A percentile compares a stretch with the other conserved stretches of the same genome.
Evolutionary conservation across 306 rosid species (phyloP).

Genomic region (Cucurbita maxima): DNA sequence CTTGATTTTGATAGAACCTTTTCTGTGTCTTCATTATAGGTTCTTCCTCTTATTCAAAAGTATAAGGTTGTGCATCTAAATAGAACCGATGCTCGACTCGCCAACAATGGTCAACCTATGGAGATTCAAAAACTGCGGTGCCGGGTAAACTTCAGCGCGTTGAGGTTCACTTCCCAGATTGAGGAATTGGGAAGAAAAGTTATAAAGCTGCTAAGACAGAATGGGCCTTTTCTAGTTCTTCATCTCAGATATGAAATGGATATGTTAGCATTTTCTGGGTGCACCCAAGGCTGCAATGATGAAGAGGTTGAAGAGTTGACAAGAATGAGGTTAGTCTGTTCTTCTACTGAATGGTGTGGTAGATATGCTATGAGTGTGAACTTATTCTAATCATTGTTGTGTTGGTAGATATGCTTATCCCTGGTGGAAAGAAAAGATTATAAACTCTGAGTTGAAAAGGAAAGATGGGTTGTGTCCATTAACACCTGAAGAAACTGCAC

Average conservation of each 20-base stretch:
- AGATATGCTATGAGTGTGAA: background rate
- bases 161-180: slow-evolving; percentile 87
- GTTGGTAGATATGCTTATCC: slow-evolving; percentile 75
- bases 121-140: slow-evolving; percentile 89
- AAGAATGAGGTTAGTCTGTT: slow-evolving; percentile 66
- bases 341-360: background rate
- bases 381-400: slow-evolving; percentile 11
- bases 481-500: slow-evolving; percentile 97
- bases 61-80: slow-evolving; percentile 87
- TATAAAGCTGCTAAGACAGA: slow-evolving; percentile 54
- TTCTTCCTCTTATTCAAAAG: slow-evolving; percentile 79
- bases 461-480: slow-evolving; percentile 92
- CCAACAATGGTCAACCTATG: slow-evolving; percentile 77
- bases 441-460: slow-evolving; percentile 87
- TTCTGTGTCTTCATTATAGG: slow-evolving; percentile 16
- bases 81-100: slow-evolving; percentile 88
- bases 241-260: slow-evolving; percentile 98
- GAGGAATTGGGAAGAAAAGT: slow-evolving; percentile 89
- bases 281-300: slow-evolving; percentile 79
- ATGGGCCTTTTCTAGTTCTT: slow-evolving; percentile 84
- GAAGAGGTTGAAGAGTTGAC: slow-evolving; percentile 96
- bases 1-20: background rate
- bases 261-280: slow-evolving; percentile 98
- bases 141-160: slow-evolving; percentile 79
- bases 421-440: slow-evolving; percentile 97